A percentile compares a stretch with the other conserved stretches of the same genome.
Evolutionary conservation across 106 monocot species (phyloP).

Genomic region (Platanthera guangdongensis): DNA sequence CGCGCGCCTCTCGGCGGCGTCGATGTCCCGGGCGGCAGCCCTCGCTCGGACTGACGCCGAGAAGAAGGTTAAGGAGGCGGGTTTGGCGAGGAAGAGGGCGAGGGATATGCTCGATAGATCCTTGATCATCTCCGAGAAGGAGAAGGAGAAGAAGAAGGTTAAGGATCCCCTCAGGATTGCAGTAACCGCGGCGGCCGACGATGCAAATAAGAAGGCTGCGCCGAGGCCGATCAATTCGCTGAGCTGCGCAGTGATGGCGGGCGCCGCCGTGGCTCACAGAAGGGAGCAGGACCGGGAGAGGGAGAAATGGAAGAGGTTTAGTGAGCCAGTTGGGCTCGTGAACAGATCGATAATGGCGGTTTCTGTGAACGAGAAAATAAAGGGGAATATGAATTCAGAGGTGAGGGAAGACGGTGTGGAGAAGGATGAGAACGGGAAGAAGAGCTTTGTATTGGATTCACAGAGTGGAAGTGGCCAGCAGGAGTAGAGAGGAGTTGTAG

Average conservation of each 20-base stretch:
- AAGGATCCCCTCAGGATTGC: not conserved
- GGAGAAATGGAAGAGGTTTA: slow-evolving; percentile 32
- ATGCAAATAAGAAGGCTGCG: slow-evolving; percentile 1
- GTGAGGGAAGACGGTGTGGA: not conserved
- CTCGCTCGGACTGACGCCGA: slow-evolving; percentile 37
- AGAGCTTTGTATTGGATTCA: not conserved
- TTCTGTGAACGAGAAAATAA: not conserved
- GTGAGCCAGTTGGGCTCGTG: slow-evolving; percentile 13
- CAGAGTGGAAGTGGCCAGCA: not conserved
- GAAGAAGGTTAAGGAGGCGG: slow-evolving; percentile 55
- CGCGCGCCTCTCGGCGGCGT: slow-evolving; percentile 31
- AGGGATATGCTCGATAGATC: slow-evolving; percentile 54
- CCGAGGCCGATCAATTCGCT: not conserved
- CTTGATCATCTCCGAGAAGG: slow-evolving; percentile 7
- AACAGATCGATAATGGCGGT: not conserved
- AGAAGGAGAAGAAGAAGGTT: slow-evolving; percentile 21
- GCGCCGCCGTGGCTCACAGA: slow-evolving; percentile 10
- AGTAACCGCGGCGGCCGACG: not conserved
- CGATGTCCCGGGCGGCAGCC: slow-evolving; percentile 40
- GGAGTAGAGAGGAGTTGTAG: not conserved
- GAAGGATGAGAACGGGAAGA: slow-evolving; percentile 6
- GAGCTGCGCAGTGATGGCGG: not conserved
- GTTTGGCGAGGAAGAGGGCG: slow-evolving; percentile 52
- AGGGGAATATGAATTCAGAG: not conserved
- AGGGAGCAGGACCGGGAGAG: slow-evolving; percentile 19